These are phyloP conservation scores for Colletotrichum spaethianum DNA, from an alignment of 2,329 filamentous ascomycete species.

Conservation along the genomic window DNA sequence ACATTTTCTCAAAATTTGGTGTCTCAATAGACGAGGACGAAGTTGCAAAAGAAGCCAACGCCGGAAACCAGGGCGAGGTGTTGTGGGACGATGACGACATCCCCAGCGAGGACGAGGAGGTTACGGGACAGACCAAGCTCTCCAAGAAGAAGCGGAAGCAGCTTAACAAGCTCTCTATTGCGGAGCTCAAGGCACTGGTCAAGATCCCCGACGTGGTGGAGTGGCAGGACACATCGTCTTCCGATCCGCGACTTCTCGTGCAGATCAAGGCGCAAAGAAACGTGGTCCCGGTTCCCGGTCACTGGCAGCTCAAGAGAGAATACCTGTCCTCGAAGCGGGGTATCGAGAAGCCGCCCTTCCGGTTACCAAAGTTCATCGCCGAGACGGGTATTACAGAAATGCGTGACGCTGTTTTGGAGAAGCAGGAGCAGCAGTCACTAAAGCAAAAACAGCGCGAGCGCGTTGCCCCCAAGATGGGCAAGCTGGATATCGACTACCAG, in stretches of 20 bases:
- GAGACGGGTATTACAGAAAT: conserved; percentile 98
- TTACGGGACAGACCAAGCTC: conserved; percentile 74
- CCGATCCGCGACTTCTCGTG: conserved; percentile 89
- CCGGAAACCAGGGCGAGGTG: conserved; percentile 85
- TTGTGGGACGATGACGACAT: conserved; percentile 89
- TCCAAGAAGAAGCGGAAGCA: conserved; percentile 97
- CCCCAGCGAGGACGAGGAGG: conserved; percentile 85
- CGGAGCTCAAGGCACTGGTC: conserved; percentile 94
- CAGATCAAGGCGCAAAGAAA: conserved; percentile 97
- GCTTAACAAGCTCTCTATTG: conserved; percentile 92
- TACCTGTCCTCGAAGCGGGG: conserved; percentile 97
- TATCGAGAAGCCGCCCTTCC: conserved; percentile 94
- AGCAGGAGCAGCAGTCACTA: conserved; percentile 90
- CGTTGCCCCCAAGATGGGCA: conserved; percentile 95
- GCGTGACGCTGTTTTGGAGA: conserved; percentile 95
- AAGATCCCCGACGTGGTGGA: conserved; percentile 94
- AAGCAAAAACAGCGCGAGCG: conserved; percentile 97
- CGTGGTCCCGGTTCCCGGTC: conserved; percentile 91
- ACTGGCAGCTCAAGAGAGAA: conserved; percentile 97
- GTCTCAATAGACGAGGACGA: conserved; percentile 74
- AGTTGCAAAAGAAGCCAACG: conserved; percentile 74
- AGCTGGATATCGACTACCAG: conserved; percentile 98
- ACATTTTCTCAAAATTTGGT: conserved; percentile 86
- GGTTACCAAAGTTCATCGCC: conserved; percentile 94
- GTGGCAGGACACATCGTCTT: conserved; percentile 95